phyloP scores from a whole-genome alignment of 208 protist species.

The Novymonas esmeraldas region DNA sequence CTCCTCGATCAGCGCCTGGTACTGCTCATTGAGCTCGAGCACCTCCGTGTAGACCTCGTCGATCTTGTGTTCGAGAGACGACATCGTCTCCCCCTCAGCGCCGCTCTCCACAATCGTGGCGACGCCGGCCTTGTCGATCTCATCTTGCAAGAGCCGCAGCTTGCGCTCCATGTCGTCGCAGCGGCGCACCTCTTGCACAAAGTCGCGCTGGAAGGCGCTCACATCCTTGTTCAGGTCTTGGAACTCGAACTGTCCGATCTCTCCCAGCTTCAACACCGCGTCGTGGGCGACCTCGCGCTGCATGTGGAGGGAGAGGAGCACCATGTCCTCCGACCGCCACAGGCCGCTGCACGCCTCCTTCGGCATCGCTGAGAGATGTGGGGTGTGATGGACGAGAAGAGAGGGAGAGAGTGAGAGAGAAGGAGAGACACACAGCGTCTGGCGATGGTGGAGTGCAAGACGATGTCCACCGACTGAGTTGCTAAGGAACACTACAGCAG shows the following conservation, averaged over 20 bases:
- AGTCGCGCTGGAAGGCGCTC: conserved; percentile 97
- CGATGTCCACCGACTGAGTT: no score
- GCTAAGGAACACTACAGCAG: no score
- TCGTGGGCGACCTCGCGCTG: conserved; percentile 97
- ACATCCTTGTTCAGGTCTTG: conserved; percentile 94
- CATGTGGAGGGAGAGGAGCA: conserved; percentile 96
- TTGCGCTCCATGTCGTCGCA: conserved; percentile 98
- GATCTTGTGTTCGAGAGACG: conserved; percentile 89
- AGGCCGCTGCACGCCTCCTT: conserved; percentile 87
- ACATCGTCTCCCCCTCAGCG: conserved; percentile 74
- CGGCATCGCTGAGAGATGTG: no score
- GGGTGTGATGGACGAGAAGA: background rate
- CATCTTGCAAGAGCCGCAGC: conserved; percentile 93
- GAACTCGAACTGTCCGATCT: conserved; percentile 96
- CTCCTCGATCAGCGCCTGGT: conserved; percentile 82
- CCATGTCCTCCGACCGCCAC: conserved; percentile 98
- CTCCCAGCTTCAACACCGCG: conserved; percentile 95
- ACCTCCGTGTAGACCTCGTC: conserved; percentile 94
- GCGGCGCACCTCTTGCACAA: conserved; percentile 96
- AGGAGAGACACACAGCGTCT: background rate
- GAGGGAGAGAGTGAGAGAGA: background rate
- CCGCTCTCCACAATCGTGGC: conserved; percentile 44
- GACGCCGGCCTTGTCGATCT: conserved; percentile 85
- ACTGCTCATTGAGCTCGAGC: conserved; percentile 89
- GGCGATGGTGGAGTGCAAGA: no score